Base-by-base conservation (phyloP, 768 basidiomycete genomes). In the Phylloporus sp. region DNA sequence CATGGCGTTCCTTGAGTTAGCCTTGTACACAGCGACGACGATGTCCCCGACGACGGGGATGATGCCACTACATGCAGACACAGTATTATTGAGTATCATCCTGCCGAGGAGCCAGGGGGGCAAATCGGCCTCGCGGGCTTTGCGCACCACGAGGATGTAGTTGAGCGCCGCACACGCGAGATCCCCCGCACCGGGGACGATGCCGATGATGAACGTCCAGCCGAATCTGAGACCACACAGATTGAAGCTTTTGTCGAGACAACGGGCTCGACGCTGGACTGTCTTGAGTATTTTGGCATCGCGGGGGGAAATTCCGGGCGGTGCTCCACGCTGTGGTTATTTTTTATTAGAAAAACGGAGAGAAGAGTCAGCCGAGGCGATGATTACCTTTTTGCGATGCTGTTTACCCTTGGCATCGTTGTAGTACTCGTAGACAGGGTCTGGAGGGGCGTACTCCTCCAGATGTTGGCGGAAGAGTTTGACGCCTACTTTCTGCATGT, bases 1-100 rank as follows among this genome's bases (percentile, higher is more conserved):
- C 6, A 80, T 80, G 11, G 91, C 94, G 61, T 97, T 97, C 54
- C 95, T 78, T 15, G 85, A 88, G 69, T 97, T 97, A 18, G 92
- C 84, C 65, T 93, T 95, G 76, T 75, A 95, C 3, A 80, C 68
- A 2, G 88, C 91, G 31, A 94, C 70, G 2, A 84, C 61, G 24
- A 97, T 58, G 68, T 94, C 91, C 4, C 94, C 94, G 3, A 80
- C 74, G 38, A 87, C 48, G 0, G 92, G 92, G 4, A 95, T 63
- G 41, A 84, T 64, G 1, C 91, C 87, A 12, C 88, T 73, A 0
- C 73, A 74, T 6, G 81, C 82, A 10, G 86, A 84, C 22, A 93
- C 67, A 13, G 78, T 75, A 58, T 89, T 87, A 71, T 95, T 90
- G 50, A 84, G 50, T 27, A 88, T 53, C 94, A 97, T 95, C 43